These are phyloP conservation scores for Talaromyces sp. DNA, from an alignment of 2,329 filamentous ascomycete genomes.

Conservation along the genomic window DNA sequence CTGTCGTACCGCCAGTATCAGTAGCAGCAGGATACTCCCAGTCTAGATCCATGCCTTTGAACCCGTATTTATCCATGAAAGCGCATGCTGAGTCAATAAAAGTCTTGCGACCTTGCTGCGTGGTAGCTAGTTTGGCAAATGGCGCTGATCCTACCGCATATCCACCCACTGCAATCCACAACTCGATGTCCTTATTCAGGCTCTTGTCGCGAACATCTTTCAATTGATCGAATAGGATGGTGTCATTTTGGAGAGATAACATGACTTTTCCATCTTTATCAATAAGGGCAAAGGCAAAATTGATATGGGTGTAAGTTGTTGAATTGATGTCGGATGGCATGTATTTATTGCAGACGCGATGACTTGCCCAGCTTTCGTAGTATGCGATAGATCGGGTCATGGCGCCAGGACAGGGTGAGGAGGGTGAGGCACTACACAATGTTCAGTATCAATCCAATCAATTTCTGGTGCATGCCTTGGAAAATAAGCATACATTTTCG, in stretches of 20 bases:
- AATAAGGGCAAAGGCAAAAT: constrained; percentile 44
- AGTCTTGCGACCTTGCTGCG: constrained; percentile 3
- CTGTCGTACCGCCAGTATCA: constrained; percentile 9
- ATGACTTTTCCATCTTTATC: constrained; percentile 31
- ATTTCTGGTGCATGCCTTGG: background rate
- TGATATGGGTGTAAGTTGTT: constrained; percentile 26
- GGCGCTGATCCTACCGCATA: constrained; percentile 17
- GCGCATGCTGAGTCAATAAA: constrained; percentile 19
- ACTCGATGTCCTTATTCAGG: constrained; percentile 24
- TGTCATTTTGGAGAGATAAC: constrained; percentile 26
- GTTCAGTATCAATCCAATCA: background rate
- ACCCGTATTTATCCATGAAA: constrained; percentile 24
- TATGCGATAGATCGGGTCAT: constrained; percentile 30
- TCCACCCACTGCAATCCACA: constrained; percentile 30
- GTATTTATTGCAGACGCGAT: constrained; percentile 16
- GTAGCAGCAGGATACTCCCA: constrained; percentile 23
- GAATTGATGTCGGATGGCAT: constrained; percentile 19
- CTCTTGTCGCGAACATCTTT: constrained; percentile 32
- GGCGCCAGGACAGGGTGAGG: constrained; percentile 4
- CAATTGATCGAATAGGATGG: constrained; percentile 24
- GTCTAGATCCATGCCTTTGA: constrained; percentile 26
- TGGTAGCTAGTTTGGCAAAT: constrained; percentile 18
- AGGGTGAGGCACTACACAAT: background rate
- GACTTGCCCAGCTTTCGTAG: constrained; percentile 32
- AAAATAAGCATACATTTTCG: constrained; percentile 4